Evolutionary conservation across 2,329 filamentous ascomycete genomes (phyloP), one percentile per base, ranked within the genome.

Genomic region (Beauveria pseudobassiana): DNA sequence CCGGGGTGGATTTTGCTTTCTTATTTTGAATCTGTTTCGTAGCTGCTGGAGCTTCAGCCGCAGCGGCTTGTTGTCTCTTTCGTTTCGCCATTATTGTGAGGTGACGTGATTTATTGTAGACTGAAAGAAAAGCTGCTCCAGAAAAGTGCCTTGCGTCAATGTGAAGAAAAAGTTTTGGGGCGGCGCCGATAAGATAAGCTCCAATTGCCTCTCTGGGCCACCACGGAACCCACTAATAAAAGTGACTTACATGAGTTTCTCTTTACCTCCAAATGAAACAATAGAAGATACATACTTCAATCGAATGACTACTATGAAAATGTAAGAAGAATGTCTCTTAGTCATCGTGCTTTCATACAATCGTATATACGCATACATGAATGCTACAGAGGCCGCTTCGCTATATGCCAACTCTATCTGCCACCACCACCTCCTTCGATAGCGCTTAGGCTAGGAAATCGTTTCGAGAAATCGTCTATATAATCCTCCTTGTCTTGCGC

Each of bases 391-490:
- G 3, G 48, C 34, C 18, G 16, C 26, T 53, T 28, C 5, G 45
- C 40, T 57, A 50, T 48, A 62, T 57, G 54, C n/a, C 38, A 51
- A 52, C n/a, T 49, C 26, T 62, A 55, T 40, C 53, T 50, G 16
- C 30, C 18, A 8, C 20, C 14, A 8, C 51, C 30, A 16, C 49
- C 50, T 24, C 62, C 57, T 53, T 97, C 93, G 67, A 97, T 84
- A 10, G 91, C 84, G 61, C 87, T 87, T 63, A 98, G 77, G 71
- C 89, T 96, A 1, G 93, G 93, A 74, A 92, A 97, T 63, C 91
- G 81, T 74, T 92, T 92, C 64, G 87, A 88, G 72, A 98, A 97
- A 70, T 90, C 75, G 63, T 76, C 74, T 50, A 88, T 73, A 68
- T 87, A 87, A 67, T 92, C 89, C 51, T 86, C 85, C 70, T 80